These are phyloP conservation scores for Aquilaria agallochum DNA, from an alignment of 441 rosid genomes.

Conservation along the genomic window DNA sequence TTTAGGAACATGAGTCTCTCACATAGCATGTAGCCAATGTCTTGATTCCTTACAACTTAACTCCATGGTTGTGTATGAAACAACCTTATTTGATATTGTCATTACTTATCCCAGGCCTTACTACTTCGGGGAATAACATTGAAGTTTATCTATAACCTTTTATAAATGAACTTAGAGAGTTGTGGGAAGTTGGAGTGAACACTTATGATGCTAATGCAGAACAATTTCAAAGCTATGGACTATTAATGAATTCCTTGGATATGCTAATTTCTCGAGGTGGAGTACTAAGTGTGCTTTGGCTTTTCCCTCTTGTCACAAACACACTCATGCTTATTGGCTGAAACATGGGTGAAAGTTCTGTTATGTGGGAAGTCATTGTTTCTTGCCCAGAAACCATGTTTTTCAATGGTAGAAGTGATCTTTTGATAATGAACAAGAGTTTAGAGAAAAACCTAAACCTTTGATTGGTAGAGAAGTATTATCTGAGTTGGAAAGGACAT, in stretches of 20 bases:
- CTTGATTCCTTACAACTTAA: no score
- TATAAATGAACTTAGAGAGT: neutral
- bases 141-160: neutral
- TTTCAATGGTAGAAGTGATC: neutral
- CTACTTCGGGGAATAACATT: neutral
- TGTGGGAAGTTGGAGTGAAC: neutral
- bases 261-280: conserved; percentile 9
- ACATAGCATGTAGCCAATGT: no score
- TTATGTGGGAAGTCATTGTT: conserved; percentile 9
- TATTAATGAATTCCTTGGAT: conserved; percentile 13
- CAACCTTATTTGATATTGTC: no score
- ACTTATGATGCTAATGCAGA: neutral
- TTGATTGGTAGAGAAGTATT: no score
- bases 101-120: neutral
- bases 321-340: neutral
- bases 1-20: neutral
- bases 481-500: no score
- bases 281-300: conserved; percentile 7
- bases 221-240: neutral
- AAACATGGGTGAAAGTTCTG: conserved; percentile 8
- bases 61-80: no score
- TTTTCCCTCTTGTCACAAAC: neutral
- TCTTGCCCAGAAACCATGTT: neutral
- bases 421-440: neutral
- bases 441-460: no score